These are phyloP conservation scores for Volvariella surrecta DNA, from an alignment of 1,284 basidiomycete genomes.

Conservation along the genomic window DNA sequence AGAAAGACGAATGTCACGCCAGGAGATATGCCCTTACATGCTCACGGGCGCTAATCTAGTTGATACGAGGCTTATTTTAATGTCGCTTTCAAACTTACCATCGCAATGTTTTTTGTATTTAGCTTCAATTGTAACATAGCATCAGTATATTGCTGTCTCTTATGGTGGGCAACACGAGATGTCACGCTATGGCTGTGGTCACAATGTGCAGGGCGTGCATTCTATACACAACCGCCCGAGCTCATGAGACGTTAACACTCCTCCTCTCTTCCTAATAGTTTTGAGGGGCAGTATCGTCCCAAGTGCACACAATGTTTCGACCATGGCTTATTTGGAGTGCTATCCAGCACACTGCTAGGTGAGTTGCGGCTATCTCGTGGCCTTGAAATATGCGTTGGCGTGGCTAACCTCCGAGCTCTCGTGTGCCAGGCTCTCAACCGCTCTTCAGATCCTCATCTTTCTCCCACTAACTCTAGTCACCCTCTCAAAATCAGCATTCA, in stretches of 20 bases:
- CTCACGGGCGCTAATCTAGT: too few relatives aligned
- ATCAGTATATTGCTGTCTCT: too few relatives aligned
- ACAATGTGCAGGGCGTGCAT: background rate
- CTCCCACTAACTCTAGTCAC: conserved; percentile 77
- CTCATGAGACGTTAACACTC: too few relatives aligned
- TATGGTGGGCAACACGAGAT: too few relatives aligned
- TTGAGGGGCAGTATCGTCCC: background rate
- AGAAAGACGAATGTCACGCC: too few relatives aligned
- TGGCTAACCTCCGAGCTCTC: conserved; percentile 5
- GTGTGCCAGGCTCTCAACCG: conserved; percentile 54
- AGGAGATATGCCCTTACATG: too few relatives aligned
- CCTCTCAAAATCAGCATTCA: conserved; percentile 70
- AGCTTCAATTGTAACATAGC: too few relatives aligned
- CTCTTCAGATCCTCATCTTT: conserved; percentile 74
- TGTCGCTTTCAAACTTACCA: too few relatives aligned
- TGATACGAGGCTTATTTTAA: too few relatives aligned
- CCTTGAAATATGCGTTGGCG: conserved; percentile 6
- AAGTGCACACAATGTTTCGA: conserved; percentile 27
- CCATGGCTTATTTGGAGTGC: conserved; percentile 62
- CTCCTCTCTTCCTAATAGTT: too few relatives aligned
- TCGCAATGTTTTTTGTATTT: too few relatives aligned
- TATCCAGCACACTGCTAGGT: conserved; percentile 58
- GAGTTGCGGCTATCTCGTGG: conserved; percentile 10
- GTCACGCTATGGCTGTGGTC: conserved; percentile 1
- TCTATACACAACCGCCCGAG: background rate